phyloP scores from a whole-genome alignment of 768 basidiomycete species.

The Calocybe cyanea region DNA sequence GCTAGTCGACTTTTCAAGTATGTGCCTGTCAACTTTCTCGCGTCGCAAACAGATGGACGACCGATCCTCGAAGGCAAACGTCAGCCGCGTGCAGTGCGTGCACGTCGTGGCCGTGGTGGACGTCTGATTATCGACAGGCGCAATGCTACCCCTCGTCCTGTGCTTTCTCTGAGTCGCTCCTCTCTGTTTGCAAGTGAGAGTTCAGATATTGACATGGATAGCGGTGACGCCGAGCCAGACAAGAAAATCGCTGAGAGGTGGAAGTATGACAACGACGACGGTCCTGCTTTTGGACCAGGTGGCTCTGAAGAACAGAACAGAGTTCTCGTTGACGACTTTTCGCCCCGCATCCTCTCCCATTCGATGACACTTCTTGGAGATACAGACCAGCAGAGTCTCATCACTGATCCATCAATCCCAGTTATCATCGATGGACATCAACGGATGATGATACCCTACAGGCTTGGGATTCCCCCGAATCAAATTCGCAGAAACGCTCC shows the following conservation, averaged over 20 bases:
- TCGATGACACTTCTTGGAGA: slow-evolving; percentile 57
- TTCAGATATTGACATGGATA: slow-evolving; percentile 28
- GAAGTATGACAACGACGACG: slow-evolving; percentile 67
- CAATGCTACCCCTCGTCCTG: slow-evolving; percentile 24
- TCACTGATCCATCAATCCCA: slow-evolving; percentile 48
- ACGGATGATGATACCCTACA: slow-evolving; percentile 47
- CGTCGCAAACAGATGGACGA: slow-evolving; percentile 26
- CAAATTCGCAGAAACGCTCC: slow-evolving; percentile 28
- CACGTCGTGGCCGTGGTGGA: slow-evolving; percentile 82
- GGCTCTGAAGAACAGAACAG: slow-evolving; percentile 69
- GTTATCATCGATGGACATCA: slow-evolving; percentile 48
- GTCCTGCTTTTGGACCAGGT: slow-evolving; percentile 47
- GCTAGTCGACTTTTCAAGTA: slow-evolving; percentile 67
- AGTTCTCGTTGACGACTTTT: slow-evolving; percentile 67
- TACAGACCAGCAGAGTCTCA: slow-evolving; percentile 44
- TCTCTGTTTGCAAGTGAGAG: slow-evolving; percentile 23
- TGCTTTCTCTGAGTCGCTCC: slow-evolving; percentile 21
- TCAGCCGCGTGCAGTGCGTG: slow-evolving; percentile 52
- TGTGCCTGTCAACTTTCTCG: slow-evolving; percentile 38
- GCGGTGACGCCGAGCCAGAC: slow-evolving; percentile 28
- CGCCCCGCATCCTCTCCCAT: slow-evolving; percentile 53
- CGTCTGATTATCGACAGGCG: slow-evolving; percentile 74
- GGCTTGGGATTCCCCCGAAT: slow-evolving; percentile 35
- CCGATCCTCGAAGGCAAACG: slow-evolving; percentile 15
- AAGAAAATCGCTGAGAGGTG: slow-evolving; percentile 52